Percentiles rank a stretch among this genome's conserved stretches.
Conservation (phyloP, 352 stramenopile genomes). For the Globisporangium canariense region DNA sequence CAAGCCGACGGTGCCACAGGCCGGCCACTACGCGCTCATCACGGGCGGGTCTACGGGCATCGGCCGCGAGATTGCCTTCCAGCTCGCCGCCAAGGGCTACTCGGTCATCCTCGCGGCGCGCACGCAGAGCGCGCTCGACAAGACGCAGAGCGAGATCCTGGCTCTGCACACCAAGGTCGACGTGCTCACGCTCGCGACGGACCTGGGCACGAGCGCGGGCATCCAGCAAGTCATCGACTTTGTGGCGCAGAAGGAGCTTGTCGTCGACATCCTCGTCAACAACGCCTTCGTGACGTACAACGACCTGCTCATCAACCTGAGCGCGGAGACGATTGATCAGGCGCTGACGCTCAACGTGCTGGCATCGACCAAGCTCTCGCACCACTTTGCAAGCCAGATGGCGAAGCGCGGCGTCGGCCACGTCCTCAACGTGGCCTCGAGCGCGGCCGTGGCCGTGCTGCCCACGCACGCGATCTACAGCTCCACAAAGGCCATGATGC, state of each 20-base stretch:
- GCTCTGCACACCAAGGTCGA: slow-evolving; percentile 33
- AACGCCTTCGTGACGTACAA: neutral
- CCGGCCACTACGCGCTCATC: slow-evolving; percentile 42
- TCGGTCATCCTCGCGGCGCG: slow-evolving; percentile 60
- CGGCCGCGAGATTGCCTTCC: slow-evolving; percentile 60
- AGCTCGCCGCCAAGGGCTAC: slow-evolving; percentile 57
- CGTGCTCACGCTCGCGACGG: neutral
- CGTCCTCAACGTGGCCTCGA: neutral
- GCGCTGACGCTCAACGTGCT: slow-evolving; percentile 2
- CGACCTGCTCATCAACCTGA: neutral
- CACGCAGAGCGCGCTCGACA: slow-evolving; percentile 40
- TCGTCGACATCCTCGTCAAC: slow-evolving; percentile 6
- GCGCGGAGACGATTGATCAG: neutral
- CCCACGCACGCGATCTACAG: slow-evolving; percentile 6
- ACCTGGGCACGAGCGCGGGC: neutral
- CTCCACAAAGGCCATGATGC: slow-evolving; percentile 65
- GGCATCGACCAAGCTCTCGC: slow-evolving; percentile 15
- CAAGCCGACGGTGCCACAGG: slow-evolving; percentile 21
- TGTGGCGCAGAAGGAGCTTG: neutral
- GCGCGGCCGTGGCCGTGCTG: neutral
- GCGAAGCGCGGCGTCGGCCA: slow-evolving; percentile 16
- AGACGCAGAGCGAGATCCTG: slow-evolving; percentile 51
- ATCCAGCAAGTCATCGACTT: slow-evolving; percentile 6
- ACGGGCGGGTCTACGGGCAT: slow-evolving; percentile 69
- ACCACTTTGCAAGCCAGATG: slow-evolving; percentile 44